Evolutionary conservation across 129 eudicot species (phyloP).

Genomic region (Escallonia rubra): DNA sequence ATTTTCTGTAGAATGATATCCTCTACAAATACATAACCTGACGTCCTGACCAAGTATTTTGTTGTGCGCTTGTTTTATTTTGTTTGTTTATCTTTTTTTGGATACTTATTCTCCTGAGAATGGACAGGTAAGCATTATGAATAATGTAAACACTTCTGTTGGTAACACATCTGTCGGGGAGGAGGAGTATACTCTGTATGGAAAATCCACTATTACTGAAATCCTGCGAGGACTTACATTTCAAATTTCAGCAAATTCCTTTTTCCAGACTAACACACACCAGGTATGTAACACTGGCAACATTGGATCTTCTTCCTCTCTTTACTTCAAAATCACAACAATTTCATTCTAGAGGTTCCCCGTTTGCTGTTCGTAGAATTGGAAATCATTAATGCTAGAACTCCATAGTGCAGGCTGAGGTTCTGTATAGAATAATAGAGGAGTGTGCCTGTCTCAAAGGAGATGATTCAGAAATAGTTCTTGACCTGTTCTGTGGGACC

Average conservation of each 20-base stretch:
- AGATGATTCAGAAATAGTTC: slow-evolving; percentile 83
- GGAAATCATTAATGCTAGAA: background rate
- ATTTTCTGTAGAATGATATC: background rate
- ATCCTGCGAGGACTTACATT: slow-evolving; percentile 70
- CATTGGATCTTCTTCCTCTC: background rate
- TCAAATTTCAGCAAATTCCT: slow-evolving; percentile 91
- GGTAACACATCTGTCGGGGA: slow-evolving; percentile 96
- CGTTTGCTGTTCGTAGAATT: too few species aligned
- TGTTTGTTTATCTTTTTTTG: background rate
- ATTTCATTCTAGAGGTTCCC: too few species aligned
- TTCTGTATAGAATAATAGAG: slow-evolving; percentile 74
- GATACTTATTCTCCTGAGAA: background rate
- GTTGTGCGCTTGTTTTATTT: background rate
- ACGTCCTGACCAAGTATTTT: background rate
- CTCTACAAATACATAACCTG: background rate
- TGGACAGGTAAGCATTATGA: slow-evolving; percentile 78
- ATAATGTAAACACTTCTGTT: slow-evolving; percentile 82
- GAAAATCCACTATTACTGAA: slow-evolving; percentile 79
- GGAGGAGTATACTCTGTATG: slow-evolving; percentile 73
- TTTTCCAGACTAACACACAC: slow-evolving; percentile 88
- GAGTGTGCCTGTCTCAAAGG: slow-evolving; percentile 80
- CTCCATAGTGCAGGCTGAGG: slow-evolving; percentile 61
- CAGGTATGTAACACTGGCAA: slow-evolving; percentile 49
- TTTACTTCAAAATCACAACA: too few species aligned
- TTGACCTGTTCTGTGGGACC: slow-evolving; percentile 91